These are phyloP conservation scores for Fusarium lateritium DNA, from an alignment of 2,329 filamentous ascomycete genomes.

Conservation along the genomic window DNA sequence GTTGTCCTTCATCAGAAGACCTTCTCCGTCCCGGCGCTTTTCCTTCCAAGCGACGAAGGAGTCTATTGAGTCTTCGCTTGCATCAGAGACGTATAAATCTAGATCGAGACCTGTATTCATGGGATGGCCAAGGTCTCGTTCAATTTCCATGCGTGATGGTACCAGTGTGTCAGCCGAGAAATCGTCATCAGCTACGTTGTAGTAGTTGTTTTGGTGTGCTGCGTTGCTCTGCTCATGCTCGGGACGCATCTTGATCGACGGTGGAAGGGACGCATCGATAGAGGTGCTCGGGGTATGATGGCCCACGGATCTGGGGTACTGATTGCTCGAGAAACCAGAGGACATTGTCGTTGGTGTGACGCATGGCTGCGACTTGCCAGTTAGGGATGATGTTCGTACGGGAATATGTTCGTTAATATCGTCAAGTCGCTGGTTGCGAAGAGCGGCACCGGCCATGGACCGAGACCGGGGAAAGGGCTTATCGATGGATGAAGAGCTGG, in stretches of 20 bases:
- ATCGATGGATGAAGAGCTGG: conserved; percentile 46
- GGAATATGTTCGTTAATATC: conserved; percentile 57
- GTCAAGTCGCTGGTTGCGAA: conserved; percentile 44
- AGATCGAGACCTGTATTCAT: not conserved
- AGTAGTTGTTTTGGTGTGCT: conserved; percentile 13
- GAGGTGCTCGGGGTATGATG: conserved; percentile 64
- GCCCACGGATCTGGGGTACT: conserved; percentile 57
- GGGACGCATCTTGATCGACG: conserved; percentile 46
- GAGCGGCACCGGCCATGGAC: conserved; percentile 39
- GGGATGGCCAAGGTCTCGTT: conserved; percentile 20
- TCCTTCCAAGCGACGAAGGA: conserved; percentile 45
- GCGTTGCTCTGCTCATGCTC: conserved; percentile 26
- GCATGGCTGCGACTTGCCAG: conserved; percentile 58
- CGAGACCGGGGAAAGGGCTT: conserved; percentile 41
- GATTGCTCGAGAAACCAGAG: conserved; percentile 58
- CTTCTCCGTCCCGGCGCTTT: conserved; percentile 40
- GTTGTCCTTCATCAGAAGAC: conserved; percentile 48
- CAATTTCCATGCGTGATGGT: conserved; percentile 19
- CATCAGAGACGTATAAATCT: conserved; percentile 39
- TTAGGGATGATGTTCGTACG: conserved; percentile 53
- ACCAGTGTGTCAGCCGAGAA: conserved; percentile 35
- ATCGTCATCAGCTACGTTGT: conserved; percentile 38
- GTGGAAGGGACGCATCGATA: conserved; percentile 53
- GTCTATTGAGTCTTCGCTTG: conserved; percentile 51
- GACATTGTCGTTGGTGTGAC: conserved; percentile 49